phyloP scores from a whole-genome alignment of 176 grass and related monocot species.

The Hyparrhenia diplandra region DNA sequence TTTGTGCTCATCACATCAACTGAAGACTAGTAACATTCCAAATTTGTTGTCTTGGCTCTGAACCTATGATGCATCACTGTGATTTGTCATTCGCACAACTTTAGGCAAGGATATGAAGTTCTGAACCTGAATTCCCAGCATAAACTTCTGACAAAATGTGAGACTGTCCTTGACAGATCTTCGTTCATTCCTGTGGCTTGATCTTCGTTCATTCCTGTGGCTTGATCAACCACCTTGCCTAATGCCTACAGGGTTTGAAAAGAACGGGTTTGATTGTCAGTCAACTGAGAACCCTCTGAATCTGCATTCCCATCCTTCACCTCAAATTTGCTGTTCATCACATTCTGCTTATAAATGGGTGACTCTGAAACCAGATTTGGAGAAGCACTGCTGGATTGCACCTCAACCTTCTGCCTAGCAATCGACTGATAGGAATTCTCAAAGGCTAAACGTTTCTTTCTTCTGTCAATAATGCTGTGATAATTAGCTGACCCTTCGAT shows the following conservation, averaged over 20 bases:
- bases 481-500: background rate
- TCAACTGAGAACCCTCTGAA: background rate
- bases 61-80: too few species aligned
- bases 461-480: background rate
- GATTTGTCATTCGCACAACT: background rate
- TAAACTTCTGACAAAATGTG: background rate
- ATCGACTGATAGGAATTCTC: background rate
- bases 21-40: too few species aligned
- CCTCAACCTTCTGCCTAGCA: background rate
- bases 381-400: background rate
- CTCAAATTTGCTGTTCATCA: background rate
- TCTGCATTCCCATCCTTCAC: background rate
- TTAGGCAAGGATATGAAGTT: background rate
- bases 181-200: too few species aligned
- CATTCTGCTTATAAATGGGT: background rate
- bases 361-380: background rate
- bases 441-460: background rate
- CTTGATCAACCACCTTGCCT: background rate
- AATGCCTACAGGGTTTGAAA: background rate
- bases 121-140: too few species aligned
- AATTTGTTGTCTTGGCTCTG: too few species aligned
- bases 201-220: too few species aligned
- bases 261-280: background rate
- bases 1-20: too few species aligned
- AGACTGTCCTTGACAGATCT: background rate